Percentiles rank a stretch among this genome's conserved stretches.
Evolutionary conservation across 225 moss, liverwort and hornwort genomes (phyloP).

Genomic region (Asterella californica): DNA sequence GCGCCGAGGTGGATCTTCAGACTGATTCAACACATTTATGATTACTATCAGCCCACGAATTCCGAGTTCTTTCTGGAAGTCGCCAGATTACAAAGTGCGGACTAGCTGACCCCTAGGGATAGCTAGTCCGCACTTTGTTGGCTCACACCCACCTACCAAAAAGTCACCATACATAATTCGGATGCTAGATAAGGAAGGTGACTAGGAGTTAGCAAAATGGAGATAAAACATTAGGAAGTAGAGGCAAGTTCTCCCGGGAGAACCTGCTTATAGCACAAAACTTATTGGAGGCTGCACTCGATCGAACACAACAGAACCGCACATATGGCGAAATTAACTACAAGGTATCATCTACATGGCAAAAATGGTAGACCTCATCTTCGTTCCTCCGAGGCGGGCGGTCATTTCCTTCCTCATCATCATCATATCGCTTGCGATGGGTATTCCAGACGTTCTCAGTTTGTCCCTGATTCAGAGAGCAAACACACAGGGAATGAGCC

Average conservation of each 20-base stretch:
- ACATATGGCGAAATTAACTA: not conserved
- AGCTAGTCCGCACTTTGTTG: no score
- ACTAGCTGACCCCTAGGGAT: not conserved
- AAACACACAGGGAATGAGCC: not conserved
- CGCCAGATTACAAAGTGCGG: not conserved
- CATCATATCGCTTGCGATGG: conserved; percentile 10
- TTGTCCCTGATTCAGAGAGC: conserved; percentile 8
- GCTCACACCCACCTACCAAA: no score
- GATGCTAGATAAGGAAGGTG: no score
- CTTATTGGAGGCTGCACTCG: not conserved
- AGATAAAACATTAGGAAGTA: not conserved
- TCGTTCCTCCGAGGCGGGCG: not conserved
- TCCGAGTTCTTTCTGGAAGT: not conserved
- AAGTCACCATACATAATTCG: no score
- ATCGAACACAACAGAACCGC: not conserved
- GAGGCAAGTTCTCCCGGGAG: no score
- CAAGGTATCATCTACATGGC: not conserved
- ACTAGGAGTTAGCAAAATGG: not conserved
- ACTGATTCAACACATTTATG: not conserved
- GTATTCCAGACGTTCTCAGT: conserved; percentile 15
- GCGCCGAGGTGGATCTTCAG: not conserved
- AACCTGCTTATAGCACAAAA: no score
- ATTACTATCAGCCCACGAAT: not conserved
- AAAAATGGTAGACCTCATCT: not conserved
- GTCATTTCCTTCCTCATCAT: not conserved